Conservation (phyloP, 495 filamentous ascomycete species). For the Ascobolus immersus region DNA sequence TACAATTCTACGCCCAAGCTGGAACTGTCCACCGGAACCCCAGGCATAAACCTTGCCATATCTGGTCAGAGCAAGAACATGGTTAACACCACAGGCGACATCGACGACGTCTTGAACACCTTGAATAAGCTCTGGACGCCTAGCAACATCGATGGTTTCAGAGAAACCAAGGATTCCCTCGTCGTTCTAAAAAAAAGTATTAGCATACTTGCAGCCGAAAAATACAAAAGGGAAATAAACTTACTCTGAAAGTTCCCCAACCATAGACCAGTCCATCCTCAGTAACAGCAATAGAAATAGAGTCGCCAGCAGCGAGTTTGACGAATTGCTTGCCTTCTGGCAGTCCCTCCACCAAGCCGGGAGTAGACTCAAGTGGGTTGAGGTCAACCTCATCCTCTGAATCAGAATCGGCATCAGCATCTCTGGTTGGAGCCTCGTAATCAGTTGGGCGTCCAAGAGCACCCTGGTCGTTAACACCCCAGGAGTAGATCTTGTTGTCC, state of each 20-base stretch:
- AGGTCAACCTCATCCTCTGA: slow-evolving; percentile 27
- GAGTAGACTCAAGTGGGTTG: slow-evolving; percentile 34
- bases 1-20: slow-evolving; percentile 45
- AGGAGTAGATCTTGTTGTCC: slow-evolving; percentile 40
- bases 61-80: slow-evolving; percentile 42
- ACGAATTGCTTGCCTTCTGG: slow-evolving; percentile 29
- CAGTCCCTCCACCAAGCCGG: slow-evolving; percentile 24
- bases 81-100: slow-evolving; percentile 39
- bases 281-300: slow-evolving; percentile 36
- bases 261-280: slow-evolving; percentile 38
- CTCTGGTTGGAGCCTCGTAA: slow-evolving; percentile 27
- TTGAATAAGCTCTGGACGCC: slow-evolving; percentile 23
- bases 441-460: slow-evolving; percentile 38
- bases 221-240: slow-evolving; percentile 6
- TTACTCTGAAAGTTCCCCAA: slow-evolving; percentile 46
- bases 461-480: slow-evolving; percentile 47
- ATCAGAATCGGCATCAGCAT: slow-evolving; percentile 25
- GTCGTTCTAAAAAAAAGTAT: slow-evolving; percentile 21
- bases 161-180: slow-evolving; percentile 52
- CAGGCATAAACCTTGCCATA: slow-evolving; percentile 41
- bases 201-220: slow-evolving; percentile 5
- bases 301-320: slow-evolving; percentile 36
- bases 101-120: slow-evolving; percentile 35
- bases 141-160: slow-evolving; percentile 17
- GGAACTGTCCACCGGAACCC: slow-evolving; percentile 48